Evolutionary conservation across 345 rosid species (phyloP).

Genomic region (Murraya koenigii): DNA sequence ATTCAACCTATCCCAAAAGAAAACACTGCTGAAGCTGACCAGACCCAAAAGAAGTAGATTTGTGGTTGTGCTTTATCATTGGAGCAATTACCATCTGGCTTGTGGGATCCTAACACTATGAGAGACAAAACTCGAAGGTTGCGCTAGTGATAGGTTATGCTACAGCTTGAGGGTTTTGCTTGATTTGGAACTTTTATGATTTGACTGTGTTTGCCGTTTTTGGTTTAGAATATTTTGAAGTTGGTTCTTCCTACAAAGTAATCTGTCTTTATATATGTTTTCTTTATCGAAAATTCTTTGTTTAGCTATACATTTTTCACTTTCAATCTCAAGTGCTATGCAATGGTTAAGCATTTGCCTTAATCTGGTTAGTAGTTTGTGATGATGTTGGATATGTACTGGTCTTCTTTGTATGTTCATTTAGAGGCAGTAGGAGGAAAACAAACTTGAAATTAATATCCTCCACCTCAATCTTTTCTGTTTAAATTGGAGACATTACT

Average conservation of each 20-base stretch:
- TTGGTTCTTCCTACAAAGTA: neutral
- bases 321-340: neutral
- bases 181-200: neutral
- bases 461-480: neutral
- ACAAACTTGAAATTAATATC: neutral
- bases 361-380: neutral
- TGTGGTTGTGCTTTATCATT: neutral
- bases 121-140: neutral
- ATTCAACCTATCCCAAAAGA: slow-evolving; percentile 64
- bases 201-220: neutral
- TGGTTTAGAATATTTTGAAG: neutral
- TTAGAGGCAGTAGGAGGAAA: neutral
- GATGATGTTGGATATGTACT: neutral
- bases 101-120: neutral
- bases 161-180: neutral
- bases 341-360: neutral
- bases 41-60: slow-evolving; percentile 16
- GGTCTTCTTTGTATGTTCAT: neutral
- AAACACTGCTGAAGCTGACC: slow-evolving; percentile 17
- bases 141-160: neutral
- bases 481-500: neutral
- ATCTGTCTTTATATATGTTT: neutral
- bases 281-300: neutral
- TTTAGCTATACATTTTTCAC: neutral
- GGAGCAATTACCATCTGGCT: neutral